Evolutionary conservation across 140 eudicot species (phyloP), one percentile per base, ranked within the genome.

Genomic region (Anethum foeniculum): DNA sequence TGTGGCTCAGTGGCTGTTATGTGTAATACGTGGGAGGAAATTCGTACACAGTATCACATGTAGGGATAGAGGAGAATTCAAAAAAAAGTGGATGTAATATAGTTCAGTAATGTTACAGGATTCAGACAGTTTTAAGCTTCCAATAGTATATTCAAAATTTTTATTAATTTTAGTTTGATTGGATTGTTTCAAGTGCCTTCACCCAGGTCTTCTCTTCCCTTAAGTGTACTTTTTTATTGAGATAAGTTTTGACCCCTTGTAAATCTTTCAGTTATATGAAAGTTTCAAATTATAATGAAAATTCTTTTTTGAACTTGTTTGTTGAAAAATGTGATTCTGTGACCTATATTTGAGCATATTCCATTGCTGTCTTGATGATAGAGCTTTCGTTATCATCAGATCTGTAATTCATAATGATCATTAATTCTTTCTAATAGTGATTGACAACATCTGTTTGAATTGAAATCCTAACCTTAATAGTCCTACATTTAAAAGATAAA

Each of bases 201-300:
- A 36, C 44, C 44, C 77, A 77, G 36, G 71, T 54, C 71, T 58
- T 10, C 1, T 54, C 67, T 60, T 77, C 47, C 13, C 81, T 56
- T 34, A 36, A 58, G 51, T 56, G 81, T 38, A 54, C 10, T 77
- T 23, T 9, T 77, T n/a, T 58, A 76, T 11, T 13, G 64, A 48
- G 25, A 27, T 25, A 11, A 46, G 41, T 75, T 76, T 23, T 48
- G 79, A 30, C 62, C 14, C 60, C 30, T 75, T 43, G 14, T 48
- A 47, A 18, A 34, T 28, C 27, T 76, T 76, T 48, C 7, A 38
- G 47, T 75, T 14, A 14, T 5, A 23, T 41, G 10, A 52, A n/a
- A 10, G 1, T n/a, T n/a, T 3, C 47, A 74, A 39, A 43, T 74
- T 43, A 12, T 21, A 11, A n/a, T 5, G 36, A 74, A 44, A 56